Conservation (phyloP, 106 monocot species). For the Dendrobium officinale region DNA sequence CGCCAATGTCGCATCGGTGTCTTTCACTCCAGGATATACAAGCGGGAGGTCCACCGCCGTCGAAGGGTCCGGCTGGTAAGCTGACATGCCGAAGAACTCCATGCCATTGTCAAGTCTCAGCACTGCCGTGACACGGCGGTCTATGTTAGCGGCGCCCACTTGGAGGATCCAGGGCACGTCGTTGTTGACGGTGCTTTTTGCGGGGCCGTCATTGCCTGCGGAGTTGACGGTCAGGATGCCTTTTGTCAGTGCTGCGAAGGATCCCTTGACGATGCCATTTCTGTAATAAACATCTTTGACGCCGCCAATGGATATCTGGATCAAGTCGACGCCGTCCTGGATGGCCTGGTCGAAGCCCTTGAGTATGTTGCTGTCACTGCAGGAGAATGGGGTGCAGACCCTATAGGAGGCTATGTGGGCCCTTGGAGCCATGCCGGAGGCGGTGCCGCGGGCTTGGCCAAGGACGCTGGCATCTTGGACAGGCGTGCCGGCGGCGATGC, state of each 20-base stretch:
- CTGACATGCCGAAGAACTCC: slow-evolving; percentile 8
- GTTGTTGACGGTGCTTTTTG: neutral
- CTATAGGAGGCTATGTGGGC: slow-evolving; percentile 22
- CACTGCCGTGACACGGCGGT: neutral
- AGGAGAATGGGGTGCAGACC: neutral
- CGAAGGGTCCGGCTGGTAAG: slow-evolving; percentile 3
- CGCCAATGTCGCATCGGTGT: neutral
- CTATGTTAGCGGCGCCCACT: slow-evolving; percentile 11
- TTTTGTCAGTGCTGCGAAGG: neutral
- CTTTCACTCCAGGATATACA: neutral
- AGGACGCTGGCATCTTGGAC: slow-evolving; percentile 19
- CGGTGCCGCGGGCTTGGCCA: slow-evolving; percentile 26
- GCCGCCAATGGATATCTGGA: slow-evolving; percentile 16
- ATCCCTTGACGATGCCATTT: slow-evolving; percentile 2
- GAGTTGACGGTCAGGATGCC: slow-evolving; percentile 4
- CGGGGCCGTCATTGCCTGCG: slow-evolving; percentile 4
- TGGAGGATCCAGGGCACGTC: slow-evolving; percentile 25
- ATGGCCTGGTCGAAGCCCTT: slow-evolving; percentile 24
- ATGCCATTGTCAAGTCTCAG: slow-evolving; percentile 16
- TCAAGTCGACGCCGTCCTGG: slow-evolving; percentile 22
- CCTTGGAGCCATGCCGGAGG: slow-evolving; percentile 24
- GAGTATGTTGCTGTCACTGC: slow-evolving; percentile 3
- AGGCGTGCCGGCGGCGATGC: slow-evolving; percentile 23
- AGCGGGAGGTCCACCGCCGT: neutral
- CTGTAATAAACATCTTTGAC: neutral